Percentiles rank a stretch among this genome's conserved stretches.
Evolutionary conservation across 2,329 filamentous ascomycete genomes (phyloP).

Genomic region (Drechmeria coniospora): DNA sequence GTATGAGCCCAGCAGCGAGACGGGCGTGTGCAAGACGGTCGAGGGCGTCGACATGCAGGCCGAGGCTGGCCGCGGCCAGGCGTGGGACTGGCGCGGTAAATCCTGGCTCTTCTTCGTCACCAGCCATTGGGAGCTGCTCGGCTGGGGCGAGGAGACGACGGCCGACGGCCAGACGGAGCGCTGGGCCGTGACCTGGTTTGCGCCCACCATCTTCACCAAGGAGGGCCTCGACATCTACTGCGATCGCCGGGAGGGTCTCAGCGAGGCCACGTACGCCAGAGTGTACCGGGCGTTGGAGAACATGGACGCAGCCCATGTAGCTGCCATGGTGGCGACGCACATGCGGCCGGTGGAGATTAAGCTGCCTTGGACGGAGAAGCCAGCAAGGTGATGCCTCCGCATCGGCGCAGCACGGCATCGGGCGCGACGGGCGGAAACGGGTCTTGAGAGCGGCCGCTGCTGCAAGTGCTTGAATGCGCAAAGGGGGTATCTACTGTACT

Average conservation of each 20-base stretch:
- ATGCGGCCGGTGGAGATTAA: constrained; percentile 36
- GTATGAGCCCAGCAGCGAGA: constrained; percentile 41
- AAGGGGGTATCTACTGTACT: constrained; percentile 9
- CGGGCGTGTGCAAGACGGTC: constrained; percentile 41
- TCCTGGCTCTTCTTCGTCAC: constrained; percentile 57
- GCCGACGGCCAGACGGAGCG: constrained; percentile 29
- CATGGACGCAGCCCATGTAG: constrained; percentile 37
- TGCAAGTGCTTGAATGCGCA: too few species aligned
- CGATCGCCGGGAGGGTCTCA: constrained; percentile 43
- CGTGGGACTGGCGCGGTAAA: constrained; percentile 66
- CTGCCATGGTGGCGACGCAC: constrained; percentile 29
- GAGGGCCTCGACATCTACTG: constrained; percentile 71
- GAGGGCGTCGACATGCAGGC: constrained; percentile 44
- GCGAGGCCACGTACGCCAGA: constrained; percentile 35
- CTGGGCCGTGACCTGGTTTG: constrained; percentile 78
- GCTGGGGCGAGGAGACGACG: constrained; percentile 44
- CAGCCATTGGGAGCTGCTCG: constrained; percentile 69
- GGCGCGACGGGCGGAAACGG: too few species aligned
- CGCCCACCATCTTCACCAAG: constrained; percentile 67
- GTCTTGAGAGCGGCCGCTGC: too few species aligned
- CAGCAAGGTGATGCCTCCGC: constrained; percentile 3
- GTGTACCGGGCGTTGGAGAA: constrained; percentile 37
- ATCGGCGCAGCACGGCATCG: constrained; percentile 1
- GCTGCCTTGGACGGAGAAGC: constrained; percentile 32
- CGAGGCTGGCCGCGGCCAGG: constrained; percentile 16